Evolutionary conservation across 179 eudicot genomes (phyloP).

Genomic region (Beta lomatogona): DNA sequence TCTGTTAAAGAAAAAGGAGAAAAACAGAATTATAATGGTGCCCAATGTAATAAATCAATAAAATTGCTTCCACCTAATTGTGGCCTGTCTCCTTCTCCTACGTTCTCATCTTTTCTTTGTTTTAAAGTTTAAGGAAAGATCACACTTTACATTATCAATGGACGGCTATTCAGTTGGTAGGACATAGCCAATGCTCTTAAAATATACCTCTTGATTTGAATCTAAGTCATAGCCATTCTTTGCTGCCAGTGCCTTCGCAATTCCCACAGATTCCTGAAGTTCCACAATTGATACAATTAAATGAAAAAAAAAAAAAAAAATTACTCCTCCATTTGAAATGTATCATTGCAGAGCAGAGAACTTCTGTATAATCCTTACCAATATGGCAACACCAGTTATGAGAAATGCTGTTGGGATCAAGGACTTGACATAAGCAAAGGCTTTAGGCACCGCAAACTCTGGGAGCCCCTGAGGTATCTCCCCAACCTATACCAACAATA

Average conservation of each 20-base stretch:
- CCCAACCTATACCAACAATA: conserved; percentile 65
- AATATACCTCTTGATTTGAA: conserved; percentile 93
- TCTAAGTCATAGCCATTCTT: conserved; percentile 97
- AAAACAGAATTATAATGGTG: neutral
- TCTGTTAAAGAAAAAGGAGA: neutral
- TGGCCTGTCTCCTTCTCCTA: neutral
- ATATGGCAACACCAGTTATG: conserved; percentile 95
- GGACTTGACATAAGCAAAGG: conserved; percentile 60
- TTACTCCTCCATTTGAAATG: neutral
- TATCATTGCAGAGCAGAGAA: conserved; percentile 7
- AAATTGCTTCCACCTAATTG: neutral
- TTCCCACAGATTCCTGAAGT: conserved; percentile 76
- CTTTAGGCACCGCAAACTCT: conserved; percentile 77
- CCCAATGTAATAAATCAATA: neutral
- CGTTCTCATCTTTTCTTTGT: neutral
- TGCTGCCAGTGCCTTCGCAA: conserved; percentile 98
- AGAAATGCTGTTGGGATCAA: conserved; percentile 92
- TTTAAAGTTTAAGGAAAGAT: neutral
- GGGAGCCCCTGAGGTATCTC: conserved; percentile 97
- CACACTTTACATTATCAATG: neutral
- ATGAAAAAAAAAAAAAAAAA: neutral
- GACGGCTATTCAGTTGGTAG: neutral
- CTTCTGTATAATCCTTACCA: conserved; percentile 54
- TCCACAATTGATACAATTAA: conserved; percentile 17
- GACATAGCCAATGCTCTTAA: neutral